Conservation (phyloP, 345 rosid species). For the Geranium rotundifolium region DNA sequence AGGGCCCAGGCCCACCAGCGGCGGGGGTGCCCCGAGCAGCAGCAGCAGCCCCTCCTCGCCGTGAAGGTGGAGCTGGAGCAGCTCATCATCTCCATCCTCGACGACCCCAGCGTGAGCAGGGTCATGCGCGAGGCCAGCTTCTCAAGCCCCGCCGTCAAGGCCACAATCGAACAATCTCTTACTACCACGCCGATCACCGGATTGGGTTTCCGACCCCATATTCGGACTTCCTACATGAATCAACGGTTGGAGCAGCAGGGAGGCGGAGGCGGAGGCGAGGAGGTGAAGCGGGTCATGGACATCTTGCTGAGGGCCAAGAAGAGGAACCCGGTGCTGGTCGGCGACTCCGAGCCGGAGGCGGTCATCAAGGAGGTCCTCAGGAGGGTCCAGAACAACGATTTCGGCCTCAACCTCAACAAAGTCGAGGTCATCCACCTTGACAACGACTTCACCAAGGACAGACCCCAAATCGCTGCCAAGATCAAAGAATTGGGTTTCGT, state of each 20-base stretch:
- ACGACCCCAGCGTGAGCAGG: constrained; percentile 93
- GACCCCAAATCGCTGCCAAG: constrained; percentile 29
- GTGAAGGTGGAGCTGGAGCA: constrained; percentile 97
- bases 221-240: constrained; percentile 47
- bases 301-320: constrained; percentile 50
- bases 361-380: constrained; percentile 56
- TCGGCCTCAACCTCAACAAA: constrained; percentile 40
- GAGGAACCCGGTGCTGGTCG: constrained; percentile 85
- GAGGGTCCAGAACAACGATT: constrained; percentile 55
- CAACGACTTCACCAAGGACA: constrained; percentile 43
- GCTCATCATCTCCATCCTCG: constrained; percentile 87
- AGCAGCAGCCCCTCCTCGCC: constrained; percentile 88
- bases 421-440: constrained; percentile 52
- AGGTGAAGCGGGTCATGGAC: constrained; percentile 53
- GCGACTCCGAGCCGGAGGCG: constrained; percentile 61
- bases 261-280: constrained; percentile 34
- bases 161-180: constrained; percentile 79
- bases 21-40: constrained; percentile 96
- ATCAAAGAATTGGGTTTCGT: constrained; percentile 46
- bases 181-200: constrained; percentile 36
- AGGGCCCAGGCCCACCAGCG: constrained; percentile 99
- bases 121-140: constrained; percentile 99
- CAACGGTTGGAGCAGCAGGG: constrained; percentile 60
- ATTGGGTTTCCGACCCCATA: constrained; percentile 57
- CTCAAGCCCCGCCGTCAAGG: constrained; percentile 89